Base-by-base conservation (phyloP, 1,284 basidiomycete genomes). In the Pseudozyma sp. region DNA sequence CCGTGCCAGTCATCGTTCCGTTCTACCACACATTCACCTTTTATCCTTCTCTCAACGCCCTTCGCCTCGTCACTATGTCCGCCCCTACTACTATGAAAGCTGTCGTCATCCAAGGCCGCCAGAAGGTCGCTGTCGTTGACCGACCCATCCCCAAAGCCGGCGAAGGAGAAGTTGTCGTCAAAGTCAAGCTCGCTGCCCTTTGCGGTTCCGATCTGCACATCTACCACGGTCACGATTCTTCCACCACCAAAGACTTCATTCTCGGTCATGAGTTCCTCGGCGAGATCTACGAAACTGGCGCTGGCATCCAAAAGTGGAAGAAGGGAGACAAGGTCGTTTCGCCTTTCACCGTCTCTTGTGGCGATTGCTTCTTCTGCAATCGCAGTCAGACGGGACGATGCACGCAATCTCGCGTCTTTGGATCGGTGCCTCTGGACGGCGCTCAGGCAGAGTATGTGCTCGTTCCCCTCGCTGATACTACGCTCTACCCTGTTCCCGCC, bases 381-480 rank as follows among this genome's bases (percentile, higher is more conserved):
- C 83, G 91, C 34, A 92, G 91, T 31, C 91, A 91, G 83, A 94
- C 92, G 1, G 91, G 89, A 40, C 89, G 94, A 50, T 95, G 94
- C 83, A 86, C 88, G 1, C 85, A 90, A 67, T 89, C 90, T 7
- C 85, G 86, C 31, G 87, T 93, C 10, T 92, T 94, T 82, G 94
- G 94, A 14, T 90, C 90, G 38, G 89, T 91, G 0, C 81, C 85
- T 11, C 88, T 93, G 0, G 90, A 91, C 9, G 94, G 94, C 12
- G 92, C 90, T 1, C 94, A 96, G 86, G 93, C 93, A 0, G 93
- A 95, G 85, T 96, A 92, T 83, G 88, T 93, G 4, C 89, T 91
- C 34, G 90, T 83, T 81, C 93, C 93, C 7, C 89, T 89, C 61
- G 93, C 91, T 0, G 92, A 92, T 31, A 91, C 91, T 18, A 92